These are phyloP conservation scores for Talaromyces trachyspermus DNA, from an alignment of 495 filamentous ascomycete genomes.

Conservation along the genomic window DNA sequence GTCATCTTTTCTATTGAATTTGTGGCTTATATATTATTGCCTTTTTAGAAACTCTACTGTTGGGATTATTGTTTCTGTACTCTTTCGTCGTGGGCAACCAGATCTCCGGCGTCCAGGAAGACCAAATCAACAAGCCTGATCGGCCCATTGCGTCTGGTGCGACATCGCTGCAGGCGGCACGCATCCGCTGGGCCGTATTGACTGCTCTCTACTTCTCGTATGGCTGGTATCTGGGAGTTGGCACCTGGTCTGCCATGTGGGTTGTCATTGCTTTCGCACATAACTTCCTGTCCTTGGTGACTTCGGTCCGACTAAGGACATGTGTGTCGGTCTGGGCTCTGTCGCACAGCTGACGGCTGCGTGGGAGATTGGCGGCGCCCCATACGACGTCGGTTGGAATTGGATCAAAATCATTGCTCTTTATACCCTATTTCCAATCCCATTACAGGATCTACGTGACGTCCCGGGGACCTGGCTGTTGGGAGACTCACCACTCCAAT, in stretches of 20 bases:
- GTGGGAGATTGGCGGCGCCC: constrained; percentile 6
- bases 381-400: constrained; percentile 7
- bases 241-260: constrained; percentile 7
- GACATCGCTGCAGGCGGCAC: constrained; percentile 1
- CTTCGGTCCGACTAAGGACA: constrained; percentile 8
- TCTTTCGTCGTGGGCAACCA: constrained; percentile 6
- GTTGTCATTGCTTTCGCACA: constrained; percentile 4
- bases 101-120: constrained; percentile 4
- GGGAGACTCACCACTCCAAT: constrained; percentile 7
- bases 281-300: constrained; percentile 6
- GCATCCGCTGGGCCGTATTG: constrained; percentile 5
- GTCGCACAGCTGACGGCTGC: constrained; percentile 6
- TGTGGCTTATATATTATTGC: background rate
- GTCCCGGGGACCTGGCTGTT: constrained; percentile 4
- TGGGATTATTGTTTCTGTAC: constrained; percentile 5
- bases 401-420: constrained; percentile 9
- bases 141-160: constrained; percentile 5
- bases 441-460: constrained; percentile 6
- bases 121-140: constrained; percentile 7
- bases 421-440: constrained; percentile 3
- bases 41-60: background rate
- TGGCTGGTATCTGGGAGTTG: constrained; percentile 2
- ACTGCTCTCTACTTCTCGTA: constrained; percentile 2
- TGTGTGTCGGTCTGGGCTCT: constrained; percentile 4
- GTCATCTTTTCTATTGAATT: background rate